Percentiles rank a stretch among this genome's conserved stretches.
Evolutionary conservation across 2,329 filamentous ascomycete genomes (phyloP).

Genomic region (Huntiella abstrusa): DNA sequence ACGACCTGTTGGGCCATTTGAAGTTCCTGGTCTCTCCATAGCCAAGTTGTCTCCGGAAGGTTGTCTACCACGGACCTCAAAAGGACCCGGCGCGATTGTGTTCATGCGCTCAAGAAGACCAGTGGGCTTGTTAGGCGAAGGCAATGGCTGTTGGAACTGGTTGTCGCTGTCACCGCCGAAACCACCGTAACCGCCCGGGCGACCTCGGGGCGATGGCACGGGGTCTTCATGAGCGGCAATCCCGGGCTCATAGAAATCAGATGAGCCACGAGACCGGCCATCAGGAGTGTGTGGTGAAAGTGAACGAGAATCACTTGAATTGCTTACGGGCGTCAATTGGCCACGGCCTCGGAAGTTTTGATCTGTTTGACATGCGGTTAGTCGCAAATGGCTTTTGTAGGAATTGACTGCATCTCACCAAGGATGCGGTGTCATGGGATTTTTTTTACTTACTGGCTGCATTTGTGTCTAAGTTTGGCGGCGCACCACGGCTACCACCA

Average conservation of each 20-base stretch:
- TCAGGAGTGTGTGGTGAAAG: constrained; percentile 43
- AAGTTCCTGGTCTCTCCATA: constrained; percentile 15
- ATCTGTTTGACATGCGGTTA: constrained; percentile 21
- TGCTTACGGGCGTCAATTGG: constrained; percentile 45
- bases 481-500: constrained; percentile 13
- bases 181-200: constrained; percentile 31
- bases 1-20: constrained; percentile 18
- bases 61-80: constrained; percentile 28
- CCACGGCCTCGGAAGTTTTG: constrained; percentile 33
- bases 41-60: constrained; percentile 13
- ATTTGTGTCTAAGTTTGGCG: constrained; percentile 30
- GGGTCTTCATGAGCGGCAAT: constrained; percentile 24
- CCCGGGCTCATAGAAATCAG: constrained; percentile 27
- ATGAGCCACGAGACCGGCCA: constrained; percentile 23
- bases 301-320: constrained; percentile 37
- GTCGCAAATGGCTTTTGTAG: too few species aligned
- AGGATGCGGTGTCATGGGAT: too few species aligned
- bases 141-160: constrained; percentile 26
- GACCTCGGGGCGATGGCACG: constrained; percentile 21
- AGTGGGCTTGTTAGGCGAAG: constrained; percentile 24
- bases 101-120: constrained; percentile 43
- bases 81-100: constrained; percentile 46
- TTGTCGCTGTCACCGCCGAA: constrained; percentile 22
- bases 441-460: constrained; percentile 28
- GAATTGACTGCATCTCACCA: too few species aligned